phyloP scores from a whole-genome alignment of 202 grass and related monocot species.

The Carex arenaria region DNA sequence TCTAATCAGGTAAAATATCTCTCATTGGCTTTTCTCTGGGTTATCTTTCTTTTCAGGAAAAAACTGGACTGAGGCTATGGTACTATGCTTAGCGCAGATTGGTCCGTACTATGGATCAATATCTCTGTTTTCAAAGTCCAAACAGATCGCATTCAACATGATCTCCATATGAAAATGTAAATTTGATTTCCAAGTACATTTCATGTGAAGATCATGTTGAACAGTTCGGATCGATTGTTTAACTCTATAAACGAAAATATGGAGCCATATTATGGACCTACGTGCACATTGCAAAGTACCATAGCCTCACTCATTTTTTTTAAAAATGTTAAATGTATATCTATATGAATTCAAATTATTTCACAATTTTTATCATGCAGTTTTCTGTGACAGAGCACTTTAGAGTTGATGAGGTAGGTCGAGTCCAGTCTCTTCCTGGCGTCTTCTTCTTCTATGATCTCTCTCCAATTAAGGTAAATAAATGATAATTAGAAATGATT shows the following conservation, averaged over 20 bases:
- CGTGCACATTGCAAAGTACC: too few relatives aligned
- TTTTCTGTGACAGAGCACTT: constrained; percentile 98
- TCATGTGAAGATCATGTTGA: too few relatives aligned
- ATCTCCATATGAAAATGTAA: too few relatives aligned
- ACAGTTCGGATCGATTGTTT: too few relatives aligned
- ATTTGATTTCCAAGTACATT: too few relatives aligned
- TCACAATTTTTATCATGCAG: constrained; percentile 34
- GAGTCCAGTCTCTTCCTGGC: constrained; percentile 73
- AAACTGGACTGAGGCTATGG: neutral
- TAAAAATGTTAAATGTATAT: neutral
- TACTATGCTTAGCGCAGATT: too few relatives aligned
- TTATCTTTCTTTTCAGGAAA: neutral
- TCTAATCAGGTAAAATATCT: constrained; percentile 70
- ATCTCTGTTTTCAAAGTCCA: too few relatives aligned
- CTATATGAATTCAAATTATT: neutral
- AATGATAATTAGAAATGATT: neutral
- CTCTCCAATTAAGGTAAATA: constrained; percentile 83
- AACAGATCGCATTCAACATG: too few relatives aligned
- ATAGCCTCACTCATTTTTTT: too few relatives aligned
- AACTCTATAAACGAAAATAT: too few relatives aligned
- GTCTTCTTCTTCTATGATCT: constrained; percentile 99
- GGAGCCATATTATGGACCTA: too few relatives aligned
- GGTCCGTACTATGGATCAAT: too few relatives aligned
- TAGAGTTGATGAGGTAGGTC: constrained; percentile 60
- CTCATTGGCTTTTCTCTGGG: constrained; percentile 1